phyloP scores from a whole-genome alignment of 2,329 filamentous ascomycete genomes.

The Fusarium incarnatum region DNA sequence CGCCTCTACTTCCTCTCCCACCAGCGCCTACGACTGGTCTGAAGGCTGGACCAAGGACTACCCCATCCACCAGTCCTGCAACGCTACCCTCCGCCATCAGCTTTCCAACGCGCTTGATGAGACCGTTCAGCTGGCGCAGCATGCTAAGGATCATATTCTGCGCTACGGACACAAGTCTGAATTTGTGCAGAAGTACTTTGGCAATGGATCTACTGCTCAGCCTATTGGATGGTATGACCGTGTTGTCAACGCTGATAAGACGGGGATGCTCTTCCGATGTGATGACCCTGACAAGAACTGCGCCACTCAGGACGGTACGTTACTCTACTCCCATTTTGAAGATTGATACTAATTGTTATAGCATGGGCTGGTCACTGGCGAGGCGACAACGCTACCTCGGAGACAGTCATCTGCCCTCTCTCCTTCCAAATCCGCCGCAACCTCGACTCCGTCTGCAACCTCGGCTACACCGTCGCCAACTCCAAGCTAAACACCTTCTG shows the following conservation, averaged over 20 bases:
- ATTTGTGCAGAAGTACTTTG: constrained; percentile 75
- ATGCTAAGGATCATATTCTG: constrained; percentile 72
- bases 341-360: constrained; percentile 44
- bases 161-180: constrained; percentile 67
- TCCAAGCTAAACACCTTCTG: constrained; percentile 71
- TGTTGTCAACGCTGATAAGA: constrained; percentile 68
- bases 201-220: constrained; percentile 66
- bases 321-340: rapidly evolving
- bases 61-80: constrained; percentile 74
- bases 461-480: constrained; percentile 71
- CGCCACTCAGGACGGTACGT: constrained; percentile 57
- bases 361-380: constrained; percentile 77
- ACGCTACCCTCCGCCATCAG: constrained; percentile 68
- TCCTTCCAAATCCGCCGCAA: constrained; percentile 69
- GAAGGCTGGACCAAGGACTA: constrained; percentile 51
- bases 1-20: constrained; percentile 33
- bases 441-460: constrained; percentile 69
- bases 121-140: constrained; percentile 66
- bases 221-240: constrained; percentile 72
- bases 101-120: constrained; percentile 69
- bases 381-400: constrained; percentile 70
- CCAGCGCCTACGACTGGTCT: constrained; percentile 50
- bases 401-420: constrained; percentile 76
- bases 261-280: constrained; percentile 71
- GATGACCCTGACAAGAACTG: constrained; percentile 77